Evolutionary conservation across 2,329 filamentous ascomycete genomes (phyloP).

Genomic region (Plectosphaerella sp.): DNA sequence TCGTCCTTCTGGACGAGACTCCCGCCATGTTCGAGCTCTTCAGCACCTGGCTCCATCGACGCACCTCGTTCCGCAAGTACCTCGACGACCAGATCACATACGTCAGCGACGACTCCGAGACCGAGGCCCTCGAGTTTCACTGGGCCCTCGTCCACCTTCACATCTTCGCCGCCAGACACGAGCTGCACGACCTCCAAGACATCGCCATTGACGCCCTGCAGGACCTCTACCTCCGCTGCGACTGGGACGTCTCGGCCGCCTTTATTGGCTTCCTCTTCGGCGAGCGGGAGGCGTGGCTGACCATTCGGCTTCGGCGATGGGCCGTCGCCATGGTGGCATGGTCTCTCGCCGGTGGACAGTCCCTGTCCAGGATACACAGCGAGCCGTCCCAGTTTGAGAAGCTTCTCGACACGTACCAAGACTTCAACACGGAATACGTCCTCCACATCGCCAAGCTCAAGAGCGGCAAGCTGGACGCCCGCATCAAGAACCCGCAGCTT

Average conservation of each 20-base stretch:
- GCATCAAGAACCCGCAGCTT: constrained; percentile 58
- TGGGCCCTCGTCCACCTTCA: constrained; percentile 54
- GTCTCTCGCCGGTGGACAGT: constrained; percentile 34
- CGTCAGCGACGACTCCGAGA: constrained; percentile 13
- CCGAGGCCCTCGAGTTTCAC: constrained; percentile 32
- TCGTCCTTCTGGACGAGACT: constrained; percentile 40
- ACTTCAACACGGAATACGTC: constrained; percentile 45
- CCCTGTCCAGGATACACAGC: constrained; percentile 18
- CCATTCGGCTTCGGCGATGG: constrained; percentile 53
- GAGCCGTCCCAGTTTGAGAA: constrained; percentile 30
- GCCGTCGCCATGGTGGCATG: constrained; percentile 58
- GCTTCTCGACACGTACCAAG: constrained; percentile 38
- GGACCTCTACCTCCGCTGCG: constrained; percentile 52
- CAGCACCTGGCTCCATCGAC: constrained; percentile 44
- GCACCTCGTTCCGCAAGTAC: constrained; percentile 33
- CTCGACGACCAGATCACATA: constrained; percentile 34
- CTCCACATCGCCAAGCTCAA: constrained; percentile 49
- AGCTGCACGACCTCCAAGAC: constrained; percentile 48
- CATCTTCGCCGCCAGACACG: constrained; percentile 50
- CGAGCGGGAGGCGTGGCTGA: constrained; percentile 43
- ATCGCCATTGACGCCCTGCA: constrained; percentile 54
- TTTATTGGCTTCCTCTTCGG: constrained; percentile 50
- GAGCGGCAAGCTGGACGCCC: constrained; percentile 42
- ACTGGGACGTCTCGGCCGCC: constrained; percentile 52
- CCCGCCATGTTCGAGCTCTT: constrained; percentile 50